Percentiles rank a stretch among this genome's conserved stretches.
phyloP scores from a whole-genome alignment of 1,284 basidiomycete genomes.

The Ceratorhiza oryzae-sativae region DNA sequence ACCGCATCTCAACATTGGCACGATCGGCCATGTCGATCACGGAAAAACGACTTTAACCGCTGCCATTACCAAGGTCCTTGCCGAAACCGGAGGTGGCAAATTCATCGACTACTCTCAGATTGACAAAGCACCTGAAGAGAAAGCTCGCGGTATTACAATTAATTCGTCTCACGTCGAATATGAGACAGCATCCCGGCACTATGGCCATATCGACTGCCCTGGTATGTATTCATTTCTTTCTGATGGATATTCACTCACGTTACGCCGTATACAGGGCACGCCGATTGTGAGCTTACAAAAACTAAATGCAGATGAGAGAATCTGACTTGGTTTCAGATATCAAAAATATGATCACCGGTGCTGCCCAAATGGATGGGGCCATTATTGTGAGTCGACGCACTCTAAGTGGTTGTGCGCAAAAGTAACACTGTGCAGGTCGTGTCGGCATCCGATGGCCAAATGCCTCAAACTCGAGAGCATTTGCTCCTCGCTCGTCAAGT shows the following conservation, averaged over 20 bases:
- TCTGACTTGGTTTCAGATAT: slow-evolving; percentile 63
- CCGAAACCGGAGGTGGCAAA: slow-evolving; percentile 82
- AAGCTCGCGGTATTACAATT: slow-evolving; percentile 99
- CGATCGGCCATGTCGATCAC: slow-evolving; percentile 92
- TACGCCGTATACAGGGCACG: slow-evolving; percentile 64
- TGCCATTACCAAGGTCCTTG: slow-evolving; percentile 96
- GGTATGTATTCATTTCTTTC: slow-evolving; percentile 48
- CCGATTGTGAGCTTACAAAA: slow-evolving; percentile 72
- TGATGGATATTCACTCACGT: slow-evolving; percentile 18
- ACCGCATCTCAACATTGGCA: slow-evolving; percentile 97
- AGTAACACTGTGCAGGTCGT: slow-evolving; percentile 63
- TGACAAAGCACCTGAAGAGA: slow-evolving; percentile 99
- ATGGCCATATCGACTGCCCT: slow-evolving; percentile 99
- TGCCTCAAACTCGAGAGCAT: slow-evolving; percentile 99
- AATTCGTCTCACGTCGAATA: slow-evolving; percentile 97
- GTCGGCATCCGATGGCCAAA: slow-evolving; percentile 98
- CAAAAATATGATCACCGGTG: slow-evolving; percentile 99
- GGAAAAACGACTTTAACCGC: slow-evolving; percentile 98
- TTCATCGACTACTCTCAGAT: slow-evolving; percentile 99
- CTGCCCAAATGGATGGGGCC: slow-evolving; percentile 98
- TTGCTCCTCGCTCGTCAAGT: slow-evolving; percentile 97
- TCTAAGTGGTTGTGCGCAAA: background rate
- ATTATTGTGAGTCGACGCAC: slow-evolving; percentile 68
- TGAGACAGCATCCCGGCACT: slow-evolving; percentile 90
- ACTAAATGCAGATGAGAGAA: slow-evolving; percentile 1